Conservation (phyloP, 1,139 yeast genomes). For the Nadsonia starkeyi-henricii region DNA sequence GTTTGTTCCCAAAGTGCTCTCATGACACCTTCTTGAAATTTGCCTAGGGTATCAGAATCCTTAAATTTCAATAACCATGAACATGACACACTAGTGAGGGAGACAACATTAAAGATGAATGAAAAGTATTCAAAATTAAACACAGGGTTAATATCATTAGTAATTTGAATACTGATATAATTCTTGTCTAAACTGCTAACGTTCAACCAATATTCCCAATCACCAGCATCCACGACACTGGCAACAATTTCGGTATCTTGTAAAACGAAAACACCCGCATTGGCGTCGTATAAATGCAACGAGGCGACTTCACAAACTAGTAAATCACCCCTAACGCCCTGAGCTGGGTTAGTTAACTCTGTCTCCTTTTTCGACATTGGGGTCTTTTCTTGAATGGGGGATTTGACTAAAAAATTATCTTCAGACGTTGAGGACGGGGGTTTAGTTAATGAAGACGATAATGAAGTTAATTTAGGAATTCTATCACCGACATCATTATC, state of each 20-base stretch:
- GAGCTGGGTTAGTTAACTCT: neutral
- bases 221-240: conserved; percentile 33
- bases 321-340: conserved; percentile 4
- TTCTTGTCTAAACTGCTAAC: conserved; percentile 23
- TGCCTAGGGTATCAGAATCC: conserved; percentile 27
- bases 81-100: conserved; percentile 27
- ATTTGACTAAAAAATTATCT: too few relatives aligned
- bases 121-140: conserved; percentile 45
- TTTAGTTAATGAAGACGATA: too few relatives aligned
- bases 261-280: conserved; percentile 34
- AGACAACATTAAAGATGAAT: conserved; percentile 51
- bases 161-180: conserved; percentile 32
- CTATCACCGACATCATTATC: too few relatives aligned
- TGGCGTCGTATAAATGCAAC: conserved; percentile 44
- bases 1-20: conserved; percentile 47
- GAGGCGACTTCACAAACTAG: conserved; percentile 22
- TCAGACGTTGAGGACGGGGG: too few relatives aligned
- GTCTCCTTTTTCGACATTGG: neutral
- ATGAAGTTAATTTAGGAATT: too few relatives aligned
- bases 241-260: conserved; percentile 27
- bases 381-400: too few relatives aligned
- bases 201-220: conserved; percentile 42
- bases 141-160: conserved; percentile 45
- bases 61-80: conserved; percentile 55
- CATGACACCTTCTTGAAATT: conserved; percentile 41